Conservation (phyloP, 1,139 yeast species). For the Taiozyma sp. region DNA sequence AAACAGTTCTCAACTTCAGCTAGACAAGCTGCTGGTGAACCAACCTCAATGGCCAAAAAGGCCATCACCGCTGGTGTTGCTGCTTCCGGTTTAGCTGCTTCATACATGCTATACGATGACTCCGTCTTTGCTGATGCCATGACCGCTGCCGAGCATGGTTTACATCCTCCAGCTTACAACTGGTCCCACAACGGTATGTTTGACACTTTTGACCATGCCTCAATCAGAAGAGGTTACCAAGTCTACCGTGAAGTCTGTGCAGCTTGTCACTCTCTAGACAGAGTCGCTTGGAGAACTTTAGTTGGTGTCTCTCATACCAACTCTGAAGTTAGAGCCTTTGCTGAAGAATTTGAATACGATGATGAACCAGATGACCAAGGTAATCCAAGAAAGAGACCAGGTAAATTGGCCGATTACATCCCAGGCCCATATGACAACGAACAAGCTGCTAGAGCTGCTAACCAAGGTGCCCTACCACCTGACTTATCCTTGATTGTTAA, state of each 20-base stretch:
- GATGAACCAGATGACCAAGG: slow-evolving; percentile 99
- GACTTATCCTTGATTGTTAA: slow-evolving; percentile 93
- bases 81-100: slow-evolving; percentile 64
- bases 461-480: slow-evolving; percentile 99
- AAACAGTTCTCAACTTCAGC: slow-evolving; percentile 28
- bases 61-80: slow-evolving; percentile 62
- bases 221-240: slow-evolving; percentile 98
- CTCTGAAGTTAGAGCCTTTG: slow-evolving; percentile 87
- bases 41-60: slow-evolving; percentile 47
- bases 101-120: slow-evolving; percentile 74
- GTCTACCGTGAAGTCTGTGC: slow-evolving; percentile 99
- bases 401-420: slow-evolving; percentile 93
- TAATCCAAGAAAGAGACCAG: slow-evolving; percentile 96
- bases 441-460: slow-evolving; percentile 99
- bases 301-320: slow-evolving; percentile 96
- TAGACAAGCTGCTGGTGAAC: slow-evolving; percentile 27
- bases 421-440: slow-evolving; percentile 97
- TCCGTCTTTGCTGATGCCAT: slow-evolving; percentile 86
- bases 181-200: slow-evolving; percentile 97
- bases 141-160: slow-evolving; percentile 99
- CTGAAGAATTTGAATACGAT: slow-evolving; percentile 96
- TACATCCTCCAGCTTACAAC: slow-evolving; percentile 88
- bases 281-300: slow-evolving; percentile 98
- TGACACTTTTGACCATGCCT: slow-evolving; percentile 90
- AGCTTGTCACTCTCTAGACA: slow-evolving; percentile 94